Evolutionary conservation across 164 flowering plant species (phyloP).

Genomic region (Piper longum): DNA sequence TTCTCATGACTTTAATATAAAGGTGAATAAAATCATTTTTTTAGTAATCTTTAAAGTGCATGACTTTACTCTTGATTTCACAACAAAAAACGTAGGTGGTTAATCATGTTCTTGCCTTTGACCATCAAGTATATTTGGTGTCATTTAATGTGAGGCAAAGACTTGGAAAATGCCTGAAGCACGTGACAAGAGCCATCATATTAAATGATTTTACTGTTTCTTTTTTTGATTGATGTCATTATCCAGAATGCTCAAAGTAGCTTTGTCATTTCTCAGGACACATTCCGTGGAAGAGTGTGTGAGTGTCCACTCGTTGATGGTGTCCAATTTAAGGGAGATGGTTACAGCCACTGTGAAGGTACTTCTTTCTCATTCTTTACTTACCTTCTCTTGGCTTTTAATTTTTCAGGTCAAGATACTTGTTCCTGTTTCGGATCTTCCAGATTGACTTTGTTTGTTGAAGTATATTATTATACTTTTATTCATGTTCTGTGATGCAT

Average conservation of each 20-base stretch:
- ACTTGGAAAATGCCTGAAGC: not conserved
- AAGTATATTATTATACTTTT: not conserved
- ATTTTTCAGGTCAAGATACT: not conserved
- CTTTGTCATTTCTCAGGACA: conserved; percentile 36
- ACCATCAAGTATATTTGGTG: no score
- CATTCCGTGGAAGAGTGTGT: conserved; percentile 92
- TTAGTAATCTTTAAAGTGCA: no score
- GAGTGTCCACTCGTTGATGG: conserved; percentile 83
- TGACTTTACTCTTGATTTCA: no score
- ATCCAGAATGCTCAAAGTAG: no score
- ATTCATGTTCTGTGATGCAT: not conserved
- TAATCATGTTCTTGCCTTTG: no score
- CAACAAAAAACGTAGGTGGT: no score
- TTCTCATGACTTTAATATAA: not conserved
- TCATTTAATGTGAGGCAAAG: no score
- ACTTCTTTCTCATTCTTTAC: not conserved
- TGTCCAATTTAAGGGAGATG: conserved; percentile 80
- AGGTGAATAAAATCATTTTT: not conserved
- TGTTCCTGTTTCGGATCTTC: not conserved
- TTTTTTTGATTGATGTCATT: not conserved
- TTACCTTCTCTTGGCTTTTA: not conserved
- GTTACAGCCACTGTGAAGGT: conserved; percentile 91
- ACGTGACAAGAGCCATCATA: not conserved
- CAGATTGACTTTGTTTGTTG: not conserved
- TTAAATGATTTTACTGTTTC: not conserved